Evolutionary conservation across 495 filamentous ascomycete species (phyloP).

Genomic region (Xylaria bambusicola): DNA sequence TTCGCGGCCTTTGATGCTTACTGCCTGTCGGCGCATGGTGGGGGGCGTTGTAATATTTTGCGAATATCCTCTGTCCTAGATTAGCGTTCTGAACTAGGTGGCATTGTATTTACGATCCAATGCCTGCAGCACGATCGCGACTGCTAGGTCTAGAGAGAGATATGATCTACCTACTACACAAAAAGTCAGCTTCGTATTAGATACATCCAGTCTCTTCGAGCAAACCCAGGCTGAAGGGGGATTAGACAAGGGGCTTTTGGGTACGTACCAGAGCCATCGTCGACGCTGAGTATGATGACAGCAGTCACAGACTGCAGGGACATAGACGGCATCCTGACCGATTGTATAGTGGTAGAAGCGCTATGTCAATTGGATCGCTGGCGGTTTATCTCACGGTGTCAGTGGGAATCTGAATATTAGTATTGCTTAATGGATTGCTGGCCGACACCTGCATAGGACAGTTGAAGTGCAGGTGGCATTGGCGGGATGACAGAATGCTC

Average conservation of each 20-base stretch:
- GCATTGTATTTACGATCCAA: not conserved
- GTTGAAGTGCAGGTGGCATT: constrained; percentile 15
- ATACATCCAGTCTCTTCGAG: not conserved
- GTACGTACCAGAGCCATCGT: constrained; percentile 65
- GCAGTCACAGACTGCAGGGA: constrained; percentile 92
- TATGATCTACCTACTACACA: constrained; percentile 13
- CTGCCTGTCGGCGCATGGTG: constrained; percentile 65
- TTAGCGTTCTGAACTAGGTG: constrained; percentile 3
- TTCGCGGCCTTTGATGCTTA: constrained; percentile 18
- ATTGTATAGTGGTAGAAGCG: not conserved
- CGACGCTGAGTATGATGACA: constrained; percentile 83
- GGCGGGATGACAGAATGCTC: too few species aligned
- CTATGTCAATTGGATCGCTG: not conserved
- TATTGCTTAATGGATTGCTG: too few species aligned
- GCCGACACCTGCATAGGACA: too few species aligned
- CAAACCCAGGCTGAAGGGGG: not conserved
- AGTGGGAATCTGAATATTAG: too few species aligned
- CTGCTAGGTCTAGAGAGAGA: not conserved
- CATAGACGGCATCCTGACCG: constrained; percentile 56
- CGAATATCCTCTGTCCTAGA: constrained; percentile 65
- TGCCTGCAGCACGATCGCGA: not conserved
- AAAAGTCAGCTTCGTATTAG: constrained; percentile 3
- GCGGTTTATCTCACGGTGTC: not conserved
- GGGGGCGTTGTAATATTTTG: constrained; percentile 92
- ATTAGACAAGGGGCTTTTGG: not conserved